Conservation (phyloP, 176 grass and related monocot species). For the Urochloa ruziziensis region DNA sequence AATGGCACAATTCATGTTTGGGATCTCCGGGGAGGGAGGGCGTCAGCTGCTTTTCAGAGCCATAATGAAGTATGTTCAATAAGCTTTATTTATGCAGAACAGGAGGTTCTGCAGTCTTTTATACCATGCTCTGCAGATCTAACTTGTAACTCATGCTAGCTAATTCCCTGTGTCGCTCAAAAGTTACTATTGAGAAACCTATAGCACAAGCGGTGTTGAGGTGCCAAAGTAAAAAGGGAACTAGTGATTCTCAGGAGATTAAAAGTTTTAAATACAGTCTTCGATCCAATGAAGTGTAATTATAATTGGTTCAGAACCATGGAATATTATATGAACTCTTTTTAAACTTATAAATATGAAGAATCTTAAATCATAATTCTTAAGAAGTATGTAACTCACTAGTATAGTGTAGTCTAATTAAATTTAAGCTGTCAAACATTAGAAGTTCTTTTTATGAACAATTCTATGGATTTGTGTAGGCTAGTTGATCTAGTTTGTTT, state of each 20-base stretch:
- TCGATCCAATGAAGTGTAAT: background rate
- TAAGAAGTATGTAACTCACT: background rate
- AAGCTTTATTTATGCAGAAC: background rate
- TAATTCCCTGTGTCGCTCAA: background rate
- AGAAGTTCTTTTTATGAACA: background rate
- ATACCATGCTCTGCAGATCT: background rate
- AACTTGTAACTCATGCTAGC: background rate
- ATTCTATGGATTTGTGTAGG: background rate
- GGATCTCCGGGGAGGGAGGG: constrained; percentile 86
- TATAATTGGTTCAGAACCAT: background rate
- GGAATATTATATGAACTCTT: background rate
- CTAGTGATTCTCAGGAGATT: background rate
- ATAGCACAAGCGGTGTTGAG: background rate
- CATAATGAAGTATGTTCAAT: constrained; percentile 62
- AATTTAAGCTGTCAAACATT: background rate
- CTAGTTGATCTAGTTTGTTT: background rate
- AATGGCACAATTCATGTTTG: constrained; percentile 74
- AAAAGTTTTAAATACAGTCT: background rate
- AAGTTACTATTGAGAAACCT: background rate
- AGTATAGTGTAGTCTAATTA: background rate
- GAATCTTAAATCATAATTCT: background rate
- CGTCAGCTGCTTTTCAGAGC: constrained; percentile 89
- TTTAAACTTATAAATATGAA: background rate
- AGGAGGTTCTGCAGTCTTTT: background rate
- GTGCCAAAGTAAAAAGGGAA: background rate